Evolutionary conservation across 2,329 filamentous ascomycete genomes (phyloP), one percentile per base, ranked within the genome.

Genomic region (Colletotrichum euphorbiae): DNA sequence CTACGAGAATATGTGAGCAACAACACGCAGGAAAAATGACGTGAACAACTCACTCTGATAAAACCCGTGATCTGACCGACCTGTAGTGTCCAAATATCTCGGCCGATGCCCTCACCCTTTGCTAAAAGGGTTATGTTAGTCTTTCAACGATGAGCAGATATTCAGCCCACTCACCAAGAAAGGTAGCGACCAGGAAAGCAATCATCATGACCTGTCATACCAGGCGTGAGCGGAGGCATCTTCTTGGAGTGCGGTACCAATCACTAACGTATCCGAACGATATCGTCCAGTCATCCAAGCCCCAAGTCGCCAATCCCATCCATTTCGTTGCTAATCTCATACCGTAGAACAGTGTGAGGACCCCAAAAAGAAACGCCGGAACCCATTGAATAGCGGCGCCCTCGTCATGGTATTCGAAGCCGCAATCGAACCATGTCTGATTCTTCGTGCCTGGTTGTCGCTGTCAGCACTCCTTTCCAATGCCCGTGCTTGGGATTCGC

Each of bases 241-340:
- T 15, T 1, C 4, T 12, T 19, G n/a, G 3, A 5, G 4, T 7
- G 13, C 33, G 2, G 6, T 11, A 2, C 17, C 28, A 5, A 2
- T 0, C n/a, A 43, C 65, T 5, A 42, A 68, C 65, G 7, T 68
- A 68, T 48, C 54, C 15, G 2, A 65, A 65, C 8, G 46, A 19
- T 33, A 68, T 68, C 3, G 66, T 68, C 40, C 40, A 65, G 36
- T 68, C 66, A 2, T 68, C 66, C 46, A 21, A 43, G 6, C 66
- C 66, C 66, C 66, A 68, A 0, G 66, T 68, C 0, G 61, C 38
- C n/a, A 68, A 21, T 2, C 40, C 15, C 31, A 59, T 17, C 46
- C 48, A 68, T 9, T 68, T 68, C 0, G 65, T 68, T 1, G 42
- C 6, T 12, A 66, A 0, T 4, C 65, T 62, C 40, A 52, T 52